Percentiles rank a stretch among this genome's conserved stretches.
Conservation (phyloP, 768 basidiomycete species). For the Auriculariales sp. region DNA sequence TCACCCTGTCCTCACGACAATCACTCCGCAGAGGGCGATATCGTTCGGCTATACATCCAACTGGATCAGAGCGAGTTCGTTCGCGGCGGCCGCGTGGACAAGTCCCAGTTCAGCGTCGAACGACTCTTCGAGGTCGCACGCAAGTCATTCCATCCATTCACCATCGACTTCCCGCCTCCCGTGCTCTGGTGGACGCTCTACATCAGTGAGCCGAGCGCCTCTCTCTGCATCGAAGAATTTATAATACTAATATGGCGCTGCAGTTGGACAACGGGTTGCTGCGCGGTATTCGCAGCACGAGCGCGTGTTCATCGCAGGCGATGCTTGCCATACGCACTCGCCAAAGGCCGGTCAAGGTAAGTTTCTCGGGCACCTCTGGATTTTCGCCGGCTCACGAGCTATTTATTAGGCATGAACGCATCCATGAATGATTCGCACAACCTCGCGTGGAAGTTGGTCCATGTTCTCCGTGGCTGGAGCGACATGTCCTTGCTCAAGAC, state of each 20-base stretch:
- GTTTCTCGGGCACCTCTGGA: not conserved
- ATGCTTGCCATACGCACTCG: slow-evolving; percentile 35
- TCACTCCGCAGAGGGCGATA: slow-evolving; percentile 32
- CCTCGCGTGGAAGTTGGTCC: slow-evolving; percentile 49
- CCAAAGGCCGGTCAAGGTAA: slow-evolving; percentile 35
- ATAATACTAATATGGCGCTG: not conserved
- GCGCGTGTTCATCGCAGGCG: slow-evolving; percentile 63
- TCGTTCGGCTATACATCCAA: slow-evolving; percentile 59
- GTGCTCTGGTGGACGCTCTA: slow-evolving; percentile 68
- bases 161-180: slow-evolving; percentile 28
- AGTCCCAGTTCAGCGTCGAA: slow-evolving; percentile 31
- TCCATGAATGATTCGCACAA: slow-evolving; percentile 67
- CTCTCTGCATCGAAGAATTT: not conserved
- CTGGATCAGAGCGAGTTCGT: slow-evolving; percentile 36
- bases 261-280: slow-evolving; percentile 66
- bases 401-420: slow-evolving; percentile 41
- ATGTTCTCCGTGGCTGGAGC: slow-evolving; percentile 42
- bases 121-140: slow-evolving; percentile 43
- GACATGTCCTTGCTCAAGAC: slow-evolving; percentile 33
- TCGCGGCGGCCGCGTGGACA: slow-evolving; percentile 37
- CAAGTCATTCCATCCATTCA: slow-evolving; percentile 42
- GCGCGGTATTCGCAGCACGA: slow-evolving; percentile 43
- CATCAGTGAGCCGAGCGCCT: slow-evolving; percentile 28
- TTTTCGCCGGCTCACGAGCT: not conserved
- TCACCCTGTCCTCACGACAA: not conserved